These are phyloP conservation scores for Cytospora paraplurivora DNA, from an alignment of 2,329 filamentous ascomycete genomes.

Conservation along the genomic window DNA sequence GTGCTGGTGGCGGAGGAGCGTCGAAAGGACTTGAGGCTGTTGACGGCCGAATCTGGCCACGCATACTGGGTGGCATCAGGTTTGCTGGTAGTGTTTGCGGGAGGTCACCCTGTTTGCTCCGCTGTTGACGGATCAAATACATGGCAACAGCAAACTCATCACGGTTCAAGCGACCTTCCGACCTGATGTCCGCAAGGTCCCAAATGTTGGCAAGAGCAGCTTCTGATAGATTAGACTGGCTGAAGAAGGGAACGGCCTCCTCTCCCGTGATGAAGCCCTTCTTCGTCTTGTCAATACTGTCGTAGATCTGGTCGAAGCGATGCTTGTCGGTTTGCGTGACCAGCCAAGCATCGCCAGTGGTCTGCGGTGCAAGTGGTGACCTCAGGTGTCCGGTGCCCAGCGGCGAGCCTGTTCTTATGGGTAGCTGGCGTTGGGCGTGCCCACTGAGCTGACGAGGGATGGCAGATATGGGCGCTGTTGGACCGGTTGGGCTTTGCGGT, in stretches of 20 bases:
- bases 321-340: conserved; percentile 82
- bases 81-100: conserved; percentile 78
- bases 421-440: conserved; percentile 48
- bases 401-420: conserved; percentile 64
- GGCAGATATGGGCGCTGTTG: conserved; percentile 58
- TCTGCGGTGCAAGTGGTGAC: conserved; percentile 49
- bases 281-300: conserved; percentile 76
- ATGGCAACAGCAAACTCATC: conserved; percentile 98
- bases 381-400: conserved; percentile 45
- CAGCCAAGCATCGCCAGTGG: conserved; percentile 68
- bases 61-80: conserved; percentile 84
- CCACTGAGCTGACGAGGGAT: conserved; percentile 86
- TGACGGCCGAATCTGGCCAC: conserved; percentile 58
- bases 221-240: conserved; percentile 85
- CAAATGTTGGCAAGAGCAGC: conserved; percentile 92
- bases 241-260: conserved; percentile 92
- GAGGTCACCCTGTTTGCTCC: conserved; percentile 69
- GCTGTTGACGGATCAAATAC: conserved; percentile 91
- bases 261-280: conserved; percentile 89
- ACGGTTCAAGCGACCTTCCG: conserved; percentile 78
- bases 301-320: conserved; percentile 85
- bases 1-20: conserved; percentile 42
- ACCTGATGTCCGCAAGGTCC: conserved; percentile 94
- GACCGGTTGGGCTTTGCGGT: conserved; percentile 54
- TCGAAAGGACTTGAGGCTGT: conserved; percentile 54